Evolutionary conservation across 805 yeast species (phyloP), one percentile per base, ranked within the genome.

Genomic region (Spathaspora sp.): DNA sequence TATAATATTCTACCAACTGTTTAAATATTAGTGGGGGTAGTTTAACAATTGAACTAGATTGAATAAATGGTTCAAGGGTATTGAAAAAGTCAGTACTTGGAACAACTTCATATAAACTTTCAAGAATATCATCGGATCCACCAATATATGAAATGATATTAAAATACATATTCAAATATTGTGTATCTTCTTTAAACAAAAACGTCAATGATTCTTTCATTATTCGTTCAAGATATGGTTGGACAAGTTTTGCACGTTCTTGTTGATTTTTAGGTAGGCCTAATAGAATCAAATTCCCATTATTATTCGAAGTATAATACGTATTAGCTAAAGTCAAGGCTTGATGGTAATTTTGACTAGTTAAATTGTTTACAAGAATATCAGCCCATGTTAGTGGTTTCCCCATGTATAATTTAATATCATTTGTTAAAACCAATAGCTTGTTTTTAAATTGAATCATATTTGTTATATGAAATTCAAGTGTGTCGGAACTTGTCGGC

Each of bases 381-480:
- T 87, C 92, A 0, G 86, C 89, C 96, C 91, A 89, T 57, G 78
- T 82, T 2, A 82, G 70, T 14, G 82, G 65, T 20, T 81, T 72
- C 0, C 92, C 96, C 2, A 84, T 74, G 5, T 69, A 77, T 0
- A 89, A 46, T 78, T 73, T 50, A 59, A 65, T 38, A 77, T 43
- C 47, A 8, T 39, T 54, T 14, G 60, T 53, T 31, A 62, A 47
- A 5, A 63, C 38, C 39, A 69, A 54, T 12, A 66, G 52, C 28
- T 63, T 56, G 42, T 63, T 62, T 28, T 68, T 65, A 32, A 61
- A 54, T 20, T 31, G 45, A 4, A 46, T 38, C 12, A 32, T 18
- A 11, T 32, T 20, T 46, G 8, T 12, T 35, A n/a, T 12, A n/a
- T 14, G 7, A n/a, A 35, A 35, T 2, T 43, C 14, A 3, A 50